Evolutionary conservation across 345 rosid genomes (phyloP).

Genomic region (Aethionema arabicum): DNA sequence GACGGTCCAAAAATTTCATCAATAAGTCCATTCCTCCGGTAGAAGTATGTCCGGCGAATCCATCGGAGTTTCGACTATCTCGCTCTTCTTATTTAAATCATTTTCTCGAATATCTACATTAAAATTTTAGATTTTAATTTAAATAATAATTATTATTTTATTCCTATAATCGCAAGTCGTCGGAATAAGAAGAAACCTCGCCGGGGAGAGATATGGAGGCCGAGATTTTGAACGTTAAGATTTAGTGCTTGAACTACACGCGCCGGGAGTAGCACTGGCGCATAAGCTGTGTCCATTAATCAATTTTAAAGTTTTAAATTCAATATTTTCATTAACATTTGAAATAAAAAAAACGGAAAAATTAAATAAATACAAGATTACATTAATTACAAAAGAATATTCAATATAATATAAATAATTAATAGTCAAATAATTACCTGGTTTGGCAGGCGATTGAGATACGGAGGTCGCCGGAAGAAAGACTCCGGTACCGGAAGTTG

Average conservation of each 20-base stretch:
- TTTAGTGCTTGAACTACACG: conserved; percentile 62
- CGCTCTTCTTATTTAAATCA: conserved; percentile 25
- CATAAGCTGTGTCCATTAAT: conserved; percentile 39
- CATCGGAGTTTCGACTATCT: conserved; percentile 34
- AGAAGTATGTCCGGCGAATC: conserved; percentile 62
- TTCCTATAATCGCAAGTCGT: neutral
- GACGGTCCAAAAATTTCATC: conserved; percentile 18
- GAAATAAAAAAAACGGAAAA: neutral
- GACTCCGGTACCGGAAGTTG: conserved; percentile 80
- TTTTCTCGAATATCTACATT: conserved; percentile 36
- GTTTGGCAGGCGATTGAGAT: conserved; percentile 40
- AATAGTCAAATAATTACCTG: conserved; percentile 43
- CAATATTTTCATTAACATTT: neutral
- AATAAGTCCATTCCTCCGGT: conserved; percentile 84
- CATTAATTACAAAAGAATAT: neutral
- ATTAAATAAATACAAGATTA: too few relatives aligned
- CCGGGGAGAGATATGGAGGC: conserved; percentile 47
- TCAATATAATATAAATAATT: neutral
- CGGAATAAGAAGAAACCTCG: conserved; percentile 23
- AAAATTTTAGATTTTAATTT: neutral
- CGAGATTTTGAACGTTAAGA: conserved; percentile 44
- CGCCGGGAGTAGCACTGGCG: conserved; percentile 59
- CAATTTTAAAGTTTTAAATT: neutral
- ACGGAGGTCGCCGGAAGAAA: conserved; percentile 73
- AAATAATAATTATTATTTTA: conserved; percentile 26